Conservation (phyloP, 148 eudicot genomes). For the Nyssa sinensis region DNA sequence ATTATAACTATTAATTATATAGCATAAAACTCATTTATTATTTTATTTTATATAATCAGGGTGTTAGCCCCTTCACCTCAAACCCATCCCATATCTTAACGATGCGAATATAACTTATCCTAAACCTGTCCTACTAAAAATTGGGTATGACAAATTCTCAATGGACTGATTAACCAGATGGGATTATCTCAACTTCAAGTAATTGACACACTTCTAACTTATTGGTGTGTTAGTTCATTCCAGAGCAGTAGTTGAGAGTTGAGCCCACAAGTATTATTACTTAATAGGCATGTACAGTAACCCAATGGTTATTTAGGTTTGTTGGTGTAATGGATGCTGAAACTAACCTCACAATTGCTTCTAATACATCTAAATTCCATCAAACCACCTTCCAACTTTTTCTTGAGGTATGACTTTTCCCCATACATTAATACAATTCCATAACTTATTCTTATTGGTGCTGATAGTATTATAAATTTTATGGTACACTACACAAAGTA, state of each 20-base stretch:
- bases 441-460: background rate
- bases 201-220: background rate
- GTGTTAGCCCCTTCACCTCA: too few species aligned
- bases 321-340: background rate
- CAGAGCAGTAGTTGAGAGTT: background rate
- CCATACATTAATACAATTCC: background rate
- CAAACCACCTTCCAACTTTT: background rate
- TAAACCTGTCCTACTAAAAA: too few species aligned
- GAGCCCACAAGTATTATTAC: background rate
- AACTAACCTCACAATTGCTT: background rate
- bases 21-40: too few species aligned
- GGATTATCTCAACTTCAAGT: background rate
- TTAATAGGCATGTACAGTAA: background rate
- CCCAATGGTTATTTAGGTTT: background rate
- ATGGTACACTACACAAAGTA: background rate
- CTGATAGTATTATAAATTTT: background rate
- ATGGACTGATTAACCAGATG: too few species aligned
- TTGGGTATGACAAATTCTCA: too few species aligned
- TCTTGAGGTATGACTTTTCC: background rate
- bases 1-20: too few species aligned
- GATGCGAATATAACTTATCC: too few species aligned
- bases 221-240: background rate
- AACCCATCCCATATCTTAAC: too few species aligned
- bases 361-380: background rate
- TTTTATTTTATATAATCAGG: too few species aligned